phyloP scores from a whole-genome alignment of 345 rosid species.

The Gynandropsis gynandra region DNA sequence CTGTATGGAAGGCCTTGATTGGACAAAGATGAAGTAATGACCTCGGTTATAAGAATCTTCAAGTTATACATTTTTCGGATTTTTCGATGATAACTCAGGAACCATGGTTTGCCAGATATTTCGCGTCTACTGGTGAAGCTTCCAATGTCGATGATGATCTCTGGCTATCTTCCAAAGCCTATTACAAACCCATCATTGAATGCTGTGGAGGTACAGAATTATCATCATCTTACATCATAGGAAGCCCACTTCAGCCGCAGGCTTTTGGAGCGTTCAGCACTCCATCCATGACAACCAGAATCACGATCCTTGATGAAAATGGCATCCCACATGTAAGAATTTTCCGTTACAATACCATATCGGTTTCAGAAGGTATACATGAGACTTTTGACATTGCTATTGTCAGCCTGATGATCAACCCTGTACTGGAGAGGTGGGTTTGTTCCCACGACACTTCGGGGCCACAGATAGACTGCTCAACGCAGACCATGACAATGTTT shows the following conservation, averaged over 20 bases:
- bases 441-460: slow-evolving; percentile 63
- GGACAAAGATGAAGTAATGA: slow-evolving; percentile 66
- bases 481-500: slow-evolving; percentile 66
- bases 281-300: slow-evolving; percentile 59
- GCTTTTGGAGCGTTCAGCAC: slow-evolving; percentile 86
- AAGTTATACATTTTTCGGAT: not conserved
- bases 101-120: slow-evolving; percentile 33
- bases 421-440: slow-evolving; percentile 79
- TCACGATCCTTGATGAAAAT: slow-evolving; percentile 66
- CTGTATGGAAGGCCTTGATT: slow-evolving; percentile 65
- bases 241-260: slow-evolving; percentile 68
- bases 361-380: not conserved
- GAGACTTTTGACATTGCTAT: slow-evolving; percentile 11
- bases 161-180: slow-evolving; percentile 85
- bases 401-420: slow-evolving; percentile 66
- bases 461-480: slow-evolving; percentile 74
- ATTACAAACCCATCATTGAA: slow-evolving; percentile 68
- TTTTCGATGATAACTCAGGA: not conserved
- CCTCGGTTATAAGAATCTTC: not conserved
- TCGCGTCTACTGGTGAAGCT: slow-evolving; percentile 72
- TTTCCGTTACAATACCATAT: not conserved
- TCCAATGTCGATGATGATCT: slow-evolving; percentile 86
- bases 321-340: slow-evolving; percentile 56
- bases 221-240: slow-evolving; percentile 66
- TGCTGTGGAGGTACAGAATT: slow-evolving; percentile 92